A percentile compares a stretch with the other conserved stretches of the same genome.
phyloP scores from a whole-genome alignment of 2,329 filamentous ascomycete species.

The Microcera coccophila region DNA sequence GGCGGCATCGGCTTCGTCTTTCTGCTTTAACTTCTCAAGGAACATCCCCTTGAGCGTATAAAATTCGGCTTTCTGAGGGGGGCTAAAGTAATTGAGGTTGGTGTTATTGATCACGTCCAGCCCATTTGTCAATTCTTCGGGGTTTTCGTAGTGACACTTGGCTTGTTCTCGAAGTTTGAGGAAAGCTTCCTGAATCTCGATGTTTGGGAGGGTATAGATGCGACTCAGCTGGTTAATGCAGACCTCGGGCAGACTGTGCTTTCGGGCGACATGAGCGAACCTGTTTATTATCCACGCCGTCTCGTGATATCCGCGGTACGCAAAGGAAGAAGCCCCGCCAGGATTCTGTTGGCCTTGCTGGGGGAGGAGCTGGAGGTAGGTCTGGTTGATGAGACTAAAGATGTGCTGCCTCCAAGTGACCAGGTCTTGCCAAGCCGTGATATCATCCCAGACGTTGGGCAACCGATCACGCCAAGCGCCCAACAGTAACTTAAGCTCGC shows the following conservation, averaged over 20 bases:
- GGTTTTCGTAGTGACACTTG: slow-evolving; percentile 97
- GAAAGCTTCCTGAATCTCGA: slow-evolving; percentile 99
- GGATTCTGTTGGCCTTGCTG: slow-evolving; percentile 70
- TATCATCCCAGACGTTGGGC: slow-evolving; percentile 98
- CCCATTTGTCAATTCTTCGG: slow-evolving; percentile 83
- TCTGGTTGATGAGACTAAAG: slow-evolving; percentile 93
- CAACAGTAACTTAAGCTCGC: slow-evolving; percentile 88
- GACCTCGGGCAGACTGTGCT: slow-evolving; percentile 93
- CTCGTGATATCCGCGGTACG: slow-evolving; percentile 96
- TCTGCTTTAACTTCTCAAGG: slow-evolving; percentile 85
- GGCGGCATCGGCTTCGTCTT: slow-evolving; percentile 86
- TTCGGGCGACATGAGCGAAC: slow-evolving; percentile 94
- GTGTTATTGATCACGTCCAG: slow-evolving; percentile 99
- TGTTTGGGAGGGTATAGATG: slow-evolving; percentile 98
- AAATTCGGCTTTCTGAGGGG: slow-evolving; percentile 95
- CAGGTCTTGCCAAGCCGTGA: slow-evolving; percentile 97
- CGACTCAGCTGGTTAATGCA: slow-evolving; percentile 96
- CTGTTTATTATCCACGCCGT: slow-evolving; percentile 99
- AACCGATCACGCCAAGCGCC: slow-evolving; percentile 93
- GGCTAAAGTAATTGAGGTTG: slow-evolving; percentile 96
- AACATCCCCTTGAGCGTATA: slow-evolving; percentile 99
- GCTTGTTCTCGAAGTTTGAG: slow-evolving; percentile 97
- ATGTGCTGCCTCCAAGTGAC: slow-evolving; percentile 99
- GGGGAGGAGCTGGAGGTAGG: slow-evolving; percentile 81
- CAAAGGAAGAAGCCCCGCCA: slow-evolving; percentile 80